Base-by-base conservation (phyloP, 78 protist species). In the Emiliania huxleyi region DNA sequence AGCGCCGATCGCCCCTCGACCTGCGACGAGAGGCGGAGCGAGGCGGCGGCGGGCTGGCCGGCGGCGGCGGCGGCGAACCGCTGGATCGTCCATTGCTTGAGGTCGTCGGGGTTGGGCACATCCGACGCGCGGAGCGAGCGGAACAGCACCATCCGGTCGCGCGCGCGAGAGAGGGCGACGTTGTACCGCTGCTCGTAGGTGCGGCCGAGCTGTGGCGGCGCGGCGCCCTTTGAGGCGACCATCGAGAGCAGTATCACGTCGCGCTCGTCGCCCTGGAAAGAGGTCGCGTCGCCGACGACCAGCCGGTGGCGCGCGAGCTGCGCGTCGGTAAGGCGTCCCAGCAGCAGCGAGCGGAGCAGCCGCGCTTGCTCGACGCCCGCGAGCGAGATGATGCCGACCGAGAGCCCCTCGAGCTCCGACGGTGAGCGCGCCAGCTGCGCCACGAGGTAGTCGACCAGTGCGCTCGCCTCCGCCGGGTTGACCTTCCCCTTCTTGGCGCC, bases 191-290 rank as follows among this genome's bases (percentile, higher is more conserved):
- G 87, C 87, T 79, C 87, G 46, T 79, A 79, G n/a, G 8, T 2
- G 18, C 48, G 45, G 49, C 87, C 87, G 19, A 79, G 18, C 33
- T 79, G 87, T 12, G 87, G 87, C 49, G 46, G 15, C n/a, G 87
- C 48, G 33, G 0, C 0, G 38, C 35, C 48, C 33, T 35, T 6
- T 15, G 49, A 18, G 45, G 45, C 49, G 19, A 79, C 87, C 49
- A 79, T 40, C 48, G 87, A 79, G 87, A 79, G 87, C 2, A 79
- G 87, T 26, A 79, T 42, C 35, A 79, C 45, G 87, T 79, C 87
- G 87, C 87, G 87, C 87, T 79, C 87, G 87, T 79, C 87, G 44
- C 87, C 87, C 87, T 79, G 87, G 48, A 79, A 79, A 21, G 87
- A 42, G 26, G 87, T 42, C 49, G 87, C 25, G 87, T 79, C 87